Base-by-base conservation (phyloP, 768 basidiomycete genomes). In the Rhizopogon salebrosus region DNA sequence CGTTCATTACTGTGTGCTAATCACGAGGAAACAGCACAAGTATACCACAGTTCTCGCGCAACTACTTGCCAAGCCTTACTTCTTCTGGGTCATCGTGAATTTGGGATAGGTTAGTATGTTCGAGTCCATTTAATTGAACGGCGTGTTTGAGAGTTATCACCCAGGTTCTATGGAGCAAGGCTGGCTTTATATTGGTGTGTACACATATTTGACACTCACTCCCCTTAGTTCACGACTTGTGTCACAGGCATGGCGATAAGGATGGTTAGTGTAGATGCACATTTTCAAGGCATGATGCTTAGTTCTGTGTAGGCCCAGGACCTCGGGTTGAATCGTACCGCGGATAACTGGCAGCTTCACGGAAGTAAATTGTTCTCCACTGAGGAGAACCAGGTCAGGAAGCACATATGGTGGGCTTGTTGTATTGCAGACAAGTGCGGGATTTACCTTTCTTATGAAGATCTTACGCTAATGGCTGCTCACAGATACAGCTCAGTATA, bases 361-460 rank as follows among this genome's bases (percentile, higher is more conserved):
- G 82, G 80, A 13, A 76, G 73, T 42, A 75, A 76, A 52, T 65
- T 91, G 34, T 89, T 91, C 58, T 79, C 79, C 8, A 63, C 70
- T 13, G 76, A 82, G 60, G 89, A 91, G 65, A 82, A 79, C 26
- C 86, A 89, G 64, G 79, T 76, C 4, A 77, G 89, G 56, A 80
- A 82, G 46, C 86, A 88, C 57, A 85, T 89, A 39, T 92, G 89
- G 89, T 89, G 87, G 85, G 75, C 78, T 14, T 90, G 87, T 62
- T 78, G 80, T 59, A 70, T 84, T 39, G 80, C 81, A 39, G 87
- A 92, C 60, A 79, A 85, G 87, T 88, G 57, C 29, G 78, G 52
- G 22, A 31, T 55, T 58, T 41, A 29, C 50, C n/a, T 54, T 38
- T 45, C 18, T 46, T 36, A 34, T 53, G 23, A 37, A 18, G 35